A percentile compares a stretch with the other conserved stretches of the same genome.
These are phyloP conservation scores for Fusarium goolgardi DNA, from an alignment of 2,329 filamentous ascomycete genomes.

Conservation along the genomic window DNA sequence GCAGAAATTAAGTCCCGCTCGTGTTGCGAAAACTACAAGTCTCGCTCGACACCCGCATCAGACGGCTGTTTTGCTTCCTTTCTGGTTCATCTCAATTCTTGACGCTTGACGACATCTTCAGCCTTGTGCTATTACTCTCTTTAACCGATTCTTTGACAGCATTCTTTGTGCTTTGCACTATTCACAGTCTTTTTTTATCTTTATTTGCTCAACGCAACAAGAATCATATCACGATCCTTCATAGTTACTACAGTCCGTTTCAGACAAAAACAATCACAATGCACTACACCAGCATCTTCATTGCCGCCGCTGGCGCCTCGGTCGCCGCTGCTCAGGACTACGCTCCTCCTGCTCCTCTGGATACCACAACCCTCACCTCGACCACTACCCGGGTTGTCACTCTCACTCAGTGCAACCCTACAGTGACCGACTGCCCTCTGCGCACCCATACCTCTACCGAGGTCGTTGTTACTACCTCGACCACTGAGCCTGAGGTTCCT, in stretches of 20 bases:
- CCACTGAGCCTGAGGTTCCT: slow-evolving; percentile 26
- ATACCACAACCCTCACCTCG: slow-evolving; percentile 57
- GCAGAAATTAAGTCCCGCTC: slow-evolving; percentile 41
- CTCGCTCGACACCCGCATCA: slow-evolving; percentile 33
- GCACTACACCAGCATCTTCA: slow-evolving; percentile 59
- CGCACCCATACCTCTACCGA: slow-evolving; percentile 44
- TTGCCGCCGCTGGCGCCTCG: slow-evolving; percentile 57
- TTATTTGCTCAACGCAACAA: slow-evolving; percentile 31
- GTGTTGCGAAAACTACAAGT: slow-evolving; percentile 47
- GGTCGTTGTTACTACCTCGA: slow-evolving; percentile 44
- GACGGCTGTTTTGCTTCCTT: slow-evolving; percentile 16
- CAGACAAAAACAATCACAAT: slow-evolving; percentile 53
- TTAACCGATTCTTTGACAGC: slow-evolving; percentile 33
- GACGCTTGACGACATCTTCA: slow-evolving; percentile 38
- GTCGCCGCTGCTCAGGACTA: slow-evolving; percentile 50
- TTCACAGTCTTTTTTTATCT: slow-evolving; percentile 25
- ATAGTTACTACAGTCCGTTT: slow-evolving; percentile 24
- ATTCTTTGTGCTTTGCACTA: slow-evolving; percentile 39
- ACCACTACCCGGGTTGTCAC: slow-evolving; percentile 60
- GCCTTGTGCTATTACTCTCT: slow-evolving; percentile 38
- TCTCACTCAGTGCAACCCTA: slow-evolving; percentile 61
- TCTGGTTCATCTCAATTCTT: slow-evolving; percentile 17
- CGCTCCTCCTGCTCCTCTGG: slow-evolving; percentile 17
- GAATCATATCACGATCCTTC: slow-evolving; percentile 15
- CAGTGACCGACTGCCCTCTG: slow-evolving; percentile 29